Conservation (phyloP, 1,139 yeast genomes). For the Hansenula sp. region DNA sequence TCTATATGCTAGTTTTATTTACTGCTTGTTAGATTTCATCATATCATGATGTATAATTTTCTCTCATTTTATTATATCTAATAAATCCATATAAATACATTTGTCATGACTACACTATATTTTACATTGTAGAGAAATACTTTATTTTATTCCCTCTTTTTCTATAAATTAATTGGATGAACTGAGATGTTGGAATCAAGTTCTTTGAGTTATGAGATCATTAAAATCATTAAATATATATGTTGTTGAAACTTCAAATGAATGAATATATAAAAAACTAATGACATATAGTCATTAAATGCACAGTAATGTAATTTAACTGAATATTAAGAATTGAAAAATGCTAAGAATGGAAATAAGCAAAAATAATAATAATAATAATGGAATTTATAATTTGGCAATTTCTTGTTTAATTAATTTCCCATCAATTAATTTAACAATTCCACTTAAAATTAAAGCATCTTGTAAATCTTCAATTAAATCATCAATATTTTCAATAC, state of each 20-base stretch:
- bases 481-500: constrained; percentile 46
- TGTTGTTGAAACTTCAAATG: constrained; percentile 1
- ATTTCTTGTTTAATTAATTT: constrained; percentile 15
- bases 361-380: too few relatives aligned
- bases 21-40: too few relatives aligned
- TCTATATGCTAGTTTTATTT: too few relatives aligned
- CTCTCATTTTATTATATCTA: too few relatives aligned
- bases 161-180: neutral
- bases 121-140: too few relatives aligned
- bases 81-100: too few relatives aligned
- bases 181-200: constrained; percentile 1
- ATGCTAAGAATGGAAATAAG: neutral
- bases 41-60: too few relatives aligned
- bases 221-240: neutral
- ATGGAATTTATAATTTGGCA: constrained; percentile 19
- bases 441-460: constrained; percentile 64
- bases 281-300: neutral
- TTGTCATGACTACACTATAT: too few relatives aligned
- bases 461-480: constrained; percentile 68
- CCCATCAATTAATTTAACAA: constrained; percentile 25
- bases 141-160: too few relatives aligned
- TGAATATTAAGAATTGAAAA: neutral
- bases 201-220: too few relatives aligned
- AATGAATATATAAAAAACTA: neutral
- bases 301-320: neutral